Base-by-base conservation (phyloP, 2,329 filamentous ascomycete species). In the Cadophora luteo-olivacea region DNA sequence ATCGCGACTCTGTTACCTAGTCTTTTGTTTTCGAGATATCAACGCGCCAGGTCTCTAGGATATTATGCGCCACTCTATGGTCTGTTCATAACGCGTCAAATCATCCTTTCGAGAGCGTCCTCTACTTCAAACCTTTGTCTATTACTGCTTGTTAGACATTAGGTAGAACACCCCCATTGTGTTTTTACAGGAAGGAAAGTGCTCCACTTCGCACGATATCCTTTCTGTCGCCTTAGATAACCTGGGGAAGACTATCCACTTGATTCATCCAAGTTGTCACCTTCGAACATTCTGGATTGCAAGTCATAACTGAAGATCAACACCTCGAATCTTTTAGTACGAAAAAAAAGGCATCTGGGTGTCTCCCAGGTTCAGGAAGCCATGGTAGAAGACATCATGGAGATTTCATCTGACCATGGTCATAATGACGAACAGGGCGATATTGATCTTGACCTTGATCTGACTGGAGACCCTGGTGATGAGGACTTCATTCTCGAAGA, bases 401-500 rank as follows among this genome's bases (percentile, higher is more conserved):
- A 88, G 70, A 81, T 89, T 75, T 81, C 85, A 74, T 81, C 84
- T 52, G 81, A 83, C 29, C 75, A 78, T 67, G 82, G 80, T 58
- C 78, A 74, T 25, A 70, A 75, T 62, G 73, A 69, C 60, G 75
- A 77, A 54, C 83, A 85, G 64, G 81, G 81, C 63, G 84, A 87
- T 66, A 85, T 86, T 65, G 86, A 88, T 68, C 87, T 90, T 69
- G 87, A 90, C 72, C 76, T 84, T 68, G 87, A 90, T 72, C 76
- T 84, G 69, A 79, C 81, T 74, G 77, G 75, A 57, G 77, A 76
- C 19, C 74, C 76, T 36, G 77, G 78, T 32, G 83, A 89, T 68
- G 85, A 88, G 72, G 84, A 88, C 72, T 82, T 83, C 68, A 86
- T 88, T 64, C 81, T 87, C 61, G 84, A 87, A 72, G 88, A 90